Evolutionary conservation across 2,329 filamentous ascomycete species (phyloP).

Genomic region (Sclerotinia spermophila): DNA sequence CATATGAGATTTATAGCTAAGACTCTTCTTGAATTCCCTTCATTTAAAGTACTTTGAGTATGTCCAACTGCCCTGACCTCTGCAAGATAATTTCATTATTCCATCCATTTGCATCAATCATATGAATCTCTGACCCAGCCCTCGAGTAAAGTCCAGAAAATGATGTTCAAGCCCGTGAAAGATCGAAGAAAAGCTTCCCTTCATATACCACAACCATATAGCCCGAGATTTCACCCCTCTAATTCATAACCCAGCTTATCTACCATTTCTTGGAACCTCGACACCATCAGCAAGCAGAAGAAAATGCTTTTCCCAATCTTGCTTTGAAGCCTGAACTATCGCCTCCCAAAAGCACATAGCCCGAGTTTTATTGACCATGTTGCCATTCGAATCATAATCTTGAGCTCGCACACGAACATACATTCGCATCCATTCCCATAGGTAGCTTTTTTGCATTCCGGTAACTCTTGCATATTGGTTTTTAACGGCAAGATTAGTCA

Average conservation of each 20-base stretch:
- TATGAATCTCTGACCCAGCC: not conserved
- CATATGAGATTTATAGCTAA: not conserved
- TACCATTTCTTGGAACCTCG: not conserved
- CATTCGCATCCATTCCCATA: not conserved
- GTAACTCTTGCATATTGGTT: not conserved
- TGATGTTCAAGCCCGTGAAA: rapidly evolving
- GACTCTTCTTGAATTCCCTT: not conserved
- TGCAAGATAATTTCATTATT: not conserved
- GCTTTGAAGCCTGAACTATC: not conserved
- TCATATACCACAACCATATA: not conserved
- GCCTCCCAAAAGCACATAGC: not conserved
- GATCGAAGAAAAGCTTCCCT: not conserved
- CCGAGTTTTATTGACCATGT: not conserved
- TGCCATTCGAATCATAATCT: too few relatives aligned
- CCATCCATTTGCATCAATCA: not conserved
- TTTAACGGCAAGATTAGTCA: not conserved
- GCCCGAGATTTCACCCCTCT: not conserved
- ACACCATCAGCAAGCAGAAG: not conserved
- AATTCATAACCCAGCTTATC: not conserved
- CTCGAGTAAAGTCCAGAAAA: not conserved
- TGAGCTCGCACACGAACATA: not conserved
- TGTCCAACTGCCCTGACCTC: not conserved
- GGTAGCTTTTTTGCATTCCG: not conserved
- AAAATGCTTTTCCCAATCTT: not conserved
- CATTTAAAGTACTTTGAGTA: not conserved